phyloP scores from a whole-genome alignment of 768 basidiomycete species.

The Lactifluus rugatus region DNA sequence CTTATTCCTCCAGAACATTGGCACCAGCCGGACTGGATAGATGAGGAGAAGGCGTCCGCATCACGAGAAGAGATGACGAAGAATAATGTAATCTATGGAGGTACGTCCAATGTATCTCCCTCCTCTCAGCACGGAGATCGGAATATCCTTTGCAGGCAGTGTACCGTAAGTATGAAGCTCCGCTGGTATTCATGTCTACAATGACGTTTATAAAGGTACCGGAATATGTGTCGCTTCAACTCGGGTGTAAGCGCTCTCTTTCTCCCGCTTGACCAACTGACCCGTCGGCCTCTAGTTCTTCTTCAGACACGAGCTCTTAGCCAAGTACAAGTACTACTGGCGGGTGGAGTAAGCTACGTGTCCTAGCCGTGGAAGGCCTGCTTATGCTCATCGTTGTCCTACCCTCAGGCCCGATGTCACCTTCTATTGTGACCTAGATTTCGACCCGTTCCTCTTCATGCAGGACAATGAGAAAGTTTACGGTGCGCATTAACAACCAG shows the following conservation, averaged over 20 bases:
- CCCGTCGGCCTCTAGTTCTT: slow-evolving; percentile 34
- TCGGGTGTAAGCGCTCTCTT: slow-evolving; percentile 53
- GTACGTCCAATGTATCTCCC: slow-evolving; percentile 19
- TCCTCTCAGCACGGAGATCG: background rate
- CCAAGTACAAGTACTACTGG: slow-evolving; percentile 38
- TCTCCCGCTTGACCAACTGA: background rate
- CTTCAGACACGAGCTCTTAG: slow-evolving; percentile 38
- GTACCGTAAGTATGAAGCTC: slow-evolving; percentile 44
- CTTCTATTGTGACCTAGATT: slow-evolving; percentile 47
- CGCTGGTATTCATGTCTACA: background rate
- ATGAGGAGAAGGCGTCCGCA: slow-evolving; percentile 42
- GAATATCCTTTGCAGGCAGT: slow-evolving; percentile 39
- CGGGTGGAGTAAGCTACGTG: slow-evolving; percentile 37
- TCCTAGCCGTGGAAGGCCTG: background rate
- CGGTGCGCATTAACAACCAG: slow-evolving; percentile 27
- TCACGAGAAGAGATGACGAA: slow-evolving; percentile 44
- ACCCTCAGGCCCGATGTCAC: slow-evolving; percentile 42
- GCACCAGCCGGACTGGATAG: slow-evolving; percentile 68
- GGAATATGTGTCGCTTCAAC: slow-evolving; percentile 95
- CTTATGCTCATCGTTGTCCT: background rate
- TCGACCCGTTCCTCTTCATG: slow-evolving; percentile 52
- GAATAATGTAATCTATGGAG: slow-evolving; percentile 50
- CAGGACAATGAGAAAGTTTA: slow-evolving; percentile 47
- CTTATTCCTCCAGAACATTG: slow-evolving; percentile 72
- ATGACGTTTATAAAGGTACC: slow-evolving; percentile 41